Conservation (phyloP, 306 rosid species). For the Bauhinia variegata region DNA sequence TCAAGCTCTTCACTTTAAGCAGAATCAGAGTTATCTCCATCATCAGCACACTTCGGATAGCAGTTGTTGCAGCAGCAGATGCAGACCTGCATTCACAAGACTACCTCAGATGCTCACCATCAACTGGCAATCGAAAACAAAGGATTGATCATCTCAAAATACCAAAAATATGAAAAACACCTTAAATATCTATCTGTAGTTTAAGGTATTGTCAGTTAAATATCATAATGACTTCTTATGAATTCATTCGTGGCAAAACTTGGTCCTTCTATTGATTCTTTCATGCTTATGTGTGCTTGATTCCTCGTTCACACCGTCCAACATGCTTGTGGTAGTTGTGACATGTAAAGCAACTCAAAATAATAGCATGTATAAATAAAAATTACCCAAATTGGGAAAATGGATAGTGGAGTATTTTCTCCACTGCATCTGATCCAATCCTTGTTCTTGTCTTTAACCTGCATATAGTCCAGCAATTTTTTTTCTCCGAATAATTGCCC, state of each 20-base stretch:
- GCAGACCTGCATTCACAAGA: slow-evolving; percentile 65
- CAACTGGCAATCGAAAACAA: not conserved
- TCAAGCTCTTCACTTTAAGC: slow-evolving; percentile 70
- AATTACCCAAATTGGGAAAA: slow-evolving; percentile 1
- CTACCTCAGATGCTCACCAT: not conserved
- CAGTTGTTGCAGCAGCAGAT: slow-evolving; percentile 70
- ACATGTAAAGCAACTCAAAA: slow-evolving; percentile 31
- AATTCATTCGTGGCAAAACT: too few species aligned
- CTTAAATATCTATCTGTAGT: slow-evolving; percentile 4
- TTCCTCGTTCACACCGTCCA: slow-evolving; percentile 10
- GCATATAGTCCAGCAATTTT: not conserved
- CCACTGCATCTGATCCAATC: not conserved
- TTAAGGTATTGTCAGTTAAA: too few species aligned
- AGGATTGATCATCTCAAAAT: too few species aligned
- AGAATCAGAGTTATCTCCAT: slow-evolving; percentile 54
- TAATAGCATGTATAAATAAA: slow-evolving; percentile 13
- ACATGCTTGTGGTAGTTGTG: slow-evolving; percentile 17
- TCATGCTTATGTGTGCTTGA: slow-evolving; percentile 25
- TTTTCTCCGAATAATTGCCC: slow-evolving; percentile 4
- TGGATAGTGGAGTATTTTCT: slow-evolving; percentile 3
- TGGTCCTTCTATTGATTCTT: slow-evolving; percentile 3
- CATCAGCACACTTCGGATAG: slow-evolving; percentile 55
- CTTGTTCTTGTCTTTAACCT: slow-evolving; percentile 9
- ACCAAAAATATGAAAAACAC: not conserved
- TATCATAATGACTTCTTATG: not conserved